phyloP scores from a whole-genome alignment of 768 basidiomycete species.

The Mrakia blollopis region DNA sequence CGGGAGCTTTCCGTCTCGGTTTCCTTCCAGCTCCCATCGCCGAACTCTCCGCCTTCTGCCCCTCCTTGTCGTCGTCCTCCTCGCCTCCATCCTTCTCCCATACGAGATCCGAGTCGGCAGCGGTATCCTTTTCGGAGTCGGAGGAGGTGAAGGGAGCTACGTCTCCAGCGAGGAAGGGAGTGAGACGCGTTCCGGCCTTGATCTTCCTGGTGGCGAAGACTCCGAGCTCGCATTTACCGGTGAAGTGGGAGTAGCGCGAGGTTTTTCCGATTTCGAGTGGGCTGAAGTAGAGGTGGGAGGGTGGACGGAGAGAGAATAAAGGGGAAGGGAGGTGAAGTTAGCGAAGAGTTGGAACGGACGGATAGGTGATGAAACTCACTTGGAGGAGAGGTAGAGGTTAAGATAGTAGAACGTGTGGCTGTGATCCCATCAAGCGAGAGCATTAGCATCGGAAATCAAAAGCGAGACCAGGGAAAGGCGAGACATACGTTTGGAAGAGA shows the following conservation, averaged over 20 bases:
- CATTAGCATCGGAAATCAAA: too few species aligned
- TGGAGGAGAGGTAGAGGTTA: too few species aligned
- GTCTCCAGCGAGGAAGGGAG: background rate
- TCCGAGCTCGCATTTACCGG: conserved; percentile 13
- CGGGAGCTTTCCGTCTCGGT: background rate
- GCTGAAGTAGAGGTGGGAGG: too few species aligned
- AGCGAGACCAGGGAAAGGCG: too few species aligned
- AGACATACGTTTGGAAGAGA: too few species aligned
- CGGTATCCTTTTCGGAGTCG: conserved; percentile 1
- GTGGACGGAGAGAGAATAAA: conserved; percentile 4
- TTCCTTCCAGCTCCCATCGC: background rate
- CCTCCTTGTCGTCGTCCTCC: background rate
- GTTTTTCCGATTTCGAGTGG: conserved; percentile 20
- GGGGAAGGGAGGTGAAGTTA: background rate
- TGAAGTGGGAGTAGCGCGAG: conserved; percentile 10
- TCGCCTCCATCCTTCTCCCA: background rate
- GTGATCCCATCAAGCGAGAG: too few species aligned
- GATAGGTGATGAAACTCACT: too few species aligned
- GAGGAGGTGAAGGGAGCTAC: background rate
- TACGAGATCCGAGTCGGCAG: background rate
- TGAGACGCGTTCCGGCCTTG: background rate
- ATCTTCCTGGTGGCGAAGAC: conserved; percentile 4
- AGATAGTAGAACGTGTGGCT: too few species aligned
- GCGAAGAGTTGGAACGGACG: too few species aligned
- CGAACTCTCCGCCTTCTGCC: background rate